Conservation (phyloP, 768 basidiomycete genomes). For the Podaxis pistillaris region DNA sequence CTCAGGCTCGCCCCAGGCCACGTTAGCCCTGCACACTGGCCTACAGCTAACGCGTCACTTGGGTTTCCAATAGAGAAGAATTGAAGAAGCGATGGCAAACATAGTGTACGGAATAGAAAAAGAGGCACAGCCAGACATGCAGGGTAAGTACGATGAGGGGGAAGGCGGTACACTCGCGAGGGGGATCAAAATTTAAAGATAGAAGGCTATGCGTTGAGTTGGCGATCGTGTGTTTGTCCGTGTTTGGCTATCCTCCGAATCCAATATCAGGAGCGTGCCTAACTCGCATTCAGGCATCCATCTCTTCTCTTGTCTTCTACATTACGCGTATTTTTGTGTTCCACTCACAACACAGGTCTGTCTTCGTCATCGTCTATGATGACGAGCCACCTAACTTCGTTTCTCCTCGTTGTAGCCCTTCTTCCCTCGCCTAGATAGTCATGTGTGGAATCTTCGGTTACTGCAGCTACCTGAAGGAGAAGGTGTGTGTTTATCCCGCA, state of each 20-base stretch:
- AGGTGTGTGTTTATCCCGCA: constrained; percentile 50
- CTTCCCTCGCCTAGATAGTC: constrained; percentile 19
- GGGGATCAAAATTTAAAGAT: neutral
- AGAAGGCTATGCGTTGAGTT: constrained; percentile 8
- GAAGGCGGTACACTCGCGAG: neutral
- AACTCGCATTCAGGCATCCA: neutral
- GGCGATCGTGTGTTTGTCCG: neutral
- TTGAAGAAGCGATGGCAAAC: neutral
- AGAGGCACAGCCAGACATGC: constrained; percentile 1
- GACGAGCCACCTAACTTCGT: constrained; percentile 7
- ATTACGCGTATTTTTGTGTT: constrained; percentile 24
- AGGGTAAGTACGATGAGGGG: neutral
- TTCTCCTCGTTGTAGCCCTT: constrained; percentile 4
- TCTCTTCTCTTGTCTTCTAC: constrained; percentile 13
- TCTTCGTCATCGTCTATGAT: constrained; percentile 1
- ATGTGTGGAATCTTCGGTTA: constrained; percentile 99
- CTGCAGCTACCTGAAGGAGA: constrained; percentile 93
- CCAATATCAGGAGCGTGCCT: constrained; percentile 22
- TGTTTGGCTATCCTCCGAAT: constrained; percentile 26
- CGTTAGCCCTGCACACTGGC: neutral
- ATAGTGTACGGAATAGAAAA: neutral
- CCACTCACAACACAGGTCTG: constrained; percentile 19
- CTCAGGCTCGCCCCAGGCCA: neutral
- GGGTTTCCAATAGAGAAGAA: neutral
- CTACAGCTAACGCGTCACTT: neutral